These are phyloP conservation scores for Wickerhamiella allomyrinae DNA, from an alignment of 805 yeast genomes.

Conservation along the genomic window DNA sequence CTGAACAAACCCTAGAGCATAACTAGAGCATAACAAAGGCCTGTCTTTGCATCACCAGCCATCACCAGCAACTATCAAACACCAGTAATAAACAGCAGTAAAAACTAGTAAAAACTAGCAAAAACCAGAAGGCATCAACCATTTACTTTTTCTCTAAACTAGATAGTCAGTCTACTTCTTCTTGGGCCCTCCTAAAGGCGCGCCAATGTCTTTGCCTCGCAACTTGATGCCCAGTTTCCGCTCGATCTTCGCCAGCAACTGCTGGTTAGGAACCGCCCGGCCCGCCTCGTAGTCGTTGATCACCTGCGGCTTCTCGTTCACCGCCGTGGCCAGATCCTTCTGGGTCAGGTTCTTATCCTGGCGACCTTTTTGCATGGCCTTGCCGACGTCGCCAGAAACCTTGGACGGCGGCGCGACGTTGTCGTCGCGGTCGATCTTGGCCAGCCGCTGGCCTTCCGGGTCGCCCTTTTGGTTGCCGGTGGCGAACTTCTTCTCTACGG, in stretches of 20 bases:
- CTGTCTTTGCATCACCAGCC: too few relatives aligned
- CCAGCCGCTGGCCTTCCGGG: slow-evolving; percentile 87
- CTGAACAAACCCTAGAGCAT: too few relatives aligned
- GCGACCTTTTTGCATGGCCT: slow-evolving; percentile 72
- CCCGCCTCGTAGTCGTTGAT: slow-evolving; percentile 96
- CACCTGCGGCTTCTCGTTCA: slow-evolving; percentile 91
- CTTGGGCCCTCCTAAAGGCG: slow-evolving; percentile 47
- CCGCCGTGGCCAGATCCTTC: slow-evolving; percentile 89
- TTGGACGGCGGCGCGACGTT: slow-evolving; percentile 90
- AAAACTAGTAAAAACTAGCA: too few relatives aligned
- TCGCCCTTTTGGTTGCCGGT: slow-evolving; percentile 44
- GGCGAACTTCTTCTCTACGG: slow-evolving; percentile 88
- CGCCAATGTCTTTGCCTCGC: slow-evolving; percentile 91
- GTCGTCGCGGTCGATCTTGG: slow-evolving; percentile 85
- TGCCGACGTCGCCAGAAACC: slow-evolving; percentile 72
- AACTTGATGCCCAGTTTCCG: slow-evolving; percentile 87
- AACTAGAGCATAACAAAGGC: too few relatives aligned
- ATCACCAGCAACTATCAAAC: too few relatives aligned
- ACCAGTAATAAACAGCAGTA: too few relatives aligned
- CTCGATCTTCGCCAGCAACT: slow-evolving; percentile 80
- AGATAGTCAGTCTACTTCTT: slow-evolving; percentile 24
- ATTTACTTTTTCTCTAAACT: too few relatives aligned
- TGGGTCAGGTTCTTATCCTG: slow-evolving; percentile 80
- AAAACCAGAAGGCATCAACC: too few relatives aligned
- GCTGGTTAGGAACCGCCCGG: slow-evolving; percentile 93